Conservation (phyloP, 208 protist species). For the Angomonas deanei region DNA sequence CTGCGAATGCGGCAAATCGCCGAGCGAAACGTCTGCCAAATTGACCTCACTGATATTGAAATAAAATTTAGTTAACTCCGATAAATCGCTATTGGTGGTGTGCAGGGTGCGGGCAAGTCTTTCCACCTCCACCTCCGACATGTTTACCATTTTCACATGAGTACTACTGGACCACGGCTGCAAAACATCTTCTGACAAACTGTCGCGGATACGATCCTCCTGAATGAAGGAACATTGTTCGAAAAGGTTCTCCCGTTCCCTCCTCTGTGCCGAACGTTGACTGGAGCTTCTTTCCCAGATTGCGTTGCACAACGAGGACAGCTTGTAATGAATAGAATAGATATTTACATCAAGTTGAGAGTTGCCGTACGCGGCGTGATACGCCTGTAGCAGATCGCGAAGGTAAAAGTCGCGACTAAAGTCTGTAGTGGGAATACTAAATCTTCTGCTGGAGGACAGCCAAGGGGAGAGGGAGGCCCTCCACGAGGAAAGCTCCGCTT, state of each 20-base stretch:
- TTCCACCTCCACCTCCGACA: constrained; percentile 24
- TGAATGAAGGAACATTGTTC: constrained; percentile 29
- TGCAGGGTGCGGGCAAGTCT: constrained; percentile 20
- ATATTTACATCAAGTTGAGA: constrained; percentile 9
- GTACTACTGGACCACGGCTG: constrained; percentile 30
- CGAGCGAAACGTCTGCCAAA: constrained; percentile 15
- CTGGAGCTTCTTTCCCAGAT: constrained; percentile 40
- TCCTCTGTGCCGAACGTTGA: constrained; percentile 24
- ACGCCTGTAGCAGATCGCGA: constrained; percentile 19
- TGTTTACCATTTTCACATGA: neutral
- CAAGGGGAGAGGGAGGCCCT: constrained; percentile 16
- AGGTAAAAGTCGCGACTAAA: constrained; percentile 5
- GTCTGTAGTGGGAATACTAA: neutral
- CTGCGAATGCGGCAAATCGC: constrained; percentile 18
- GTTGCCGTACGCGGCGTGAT: constrained; percentile 13
- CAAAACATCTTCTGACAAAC: constrained; percentile 40
- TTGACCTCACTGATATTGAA: constrained; percentile 23
- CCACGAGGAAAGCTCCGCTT: constrained; percentile 12
- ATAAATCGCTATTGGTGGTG: constrained; percentile 17
- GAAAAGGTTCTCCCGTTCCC: constrained; percentile 48
- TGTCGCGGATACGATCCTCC: constrained; percentile 34
- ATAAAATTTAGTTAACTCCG: constrained; percentile 30
- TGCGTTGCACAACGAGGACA: constrained; percentile 23
- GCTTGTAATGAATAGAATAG: constrained; percentile 18
- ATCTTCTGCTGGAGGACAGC: neutral